Conservation (phyloP, 2,329 filamentous ascomycete genomes). For the Pyricularia grisea region DNA sequence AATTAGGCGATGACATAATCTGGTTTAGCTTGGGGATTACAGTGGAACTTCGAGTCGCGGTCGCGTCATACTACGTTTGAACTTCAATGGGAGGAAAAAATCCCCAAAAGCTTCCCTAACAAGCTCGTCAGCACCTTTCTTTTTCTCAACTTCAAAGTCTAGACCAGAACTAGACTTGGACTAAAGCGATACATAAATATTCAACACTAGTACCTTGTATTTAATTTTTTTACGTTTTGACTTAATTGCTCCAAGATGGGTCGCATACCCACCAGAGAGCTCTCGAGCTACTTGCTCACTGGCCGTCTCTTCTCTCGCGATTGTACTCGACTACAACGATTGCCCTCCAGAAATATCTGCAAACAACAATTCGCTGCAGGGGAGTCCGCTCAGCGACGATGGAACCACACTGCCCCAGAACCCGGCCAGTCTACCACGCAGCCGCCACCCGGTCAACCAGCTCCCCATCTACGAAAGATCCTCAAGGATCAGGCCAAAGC, state of each 20-base stretch:
- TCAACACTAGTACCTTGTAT: not conserved
- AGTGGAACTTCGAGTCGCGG: not conserved
- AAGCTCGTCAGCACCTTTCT: not conserved
- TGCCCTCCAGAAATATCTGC: constrained; percentile 3
- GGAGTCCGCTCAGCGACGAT: not conserved
- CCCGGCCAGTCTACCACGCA: not conserved
- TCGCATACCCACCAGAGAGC: constrained; percentile 30
- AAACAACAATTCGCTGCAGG: not conserved
- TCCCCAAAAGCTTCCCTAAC: not conserved
- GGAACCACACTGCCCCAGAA: not conserved
- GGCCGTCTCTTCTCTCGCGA: constrained; percentile 32
- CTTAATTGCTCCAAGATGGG: constrained; percentile 23
- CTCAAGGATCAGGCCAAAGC: constrained; percentile 58
- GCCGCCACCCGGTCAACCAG: not conserved
- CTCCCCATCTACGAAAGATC: constrained; percentile 54
- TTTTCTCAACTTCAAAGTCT: not conserved
- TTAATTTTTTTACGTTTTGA: not conserved
- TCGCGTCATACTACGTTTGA: not conserved
- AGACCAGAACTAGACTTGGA: not conserved
- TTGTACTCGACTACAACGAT: constrained; percentile 22
- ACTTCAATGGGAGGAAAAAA: not conserved
- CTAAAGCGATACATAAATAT: not conserved
- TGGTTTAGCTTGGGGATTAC: not conserved
- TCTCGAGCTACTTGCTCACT: constrained; percentile 39
- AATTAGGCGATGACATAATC: not conserved